Conservation (phyloP, 257 asterid species). For the Ilex asprella region DNA sequence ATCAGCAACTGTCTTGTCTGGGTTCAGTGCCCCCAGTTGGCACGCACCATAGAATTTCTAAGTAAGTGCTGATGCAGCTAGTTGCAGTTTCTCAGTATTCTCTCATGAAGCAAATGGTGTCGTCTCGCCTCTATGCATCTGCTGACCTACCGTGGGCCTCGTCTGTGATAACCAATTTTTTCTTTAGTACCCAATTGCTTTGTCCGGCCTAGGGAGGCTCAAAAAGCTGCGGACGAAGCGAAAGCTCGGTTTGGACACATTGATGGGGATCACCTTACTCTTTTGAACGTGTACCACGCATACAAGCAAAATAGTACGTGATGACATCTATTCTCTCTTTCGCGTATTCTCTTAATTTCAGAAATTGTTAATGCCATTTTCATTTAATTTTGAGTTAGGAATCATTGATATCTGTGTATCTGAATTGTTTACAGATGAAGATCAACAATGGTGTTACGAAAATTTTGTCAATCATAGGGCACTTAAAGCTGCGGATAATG, state of each 20-base stretch:
- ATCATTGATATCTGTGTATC: slow-evolving; percentile 10
- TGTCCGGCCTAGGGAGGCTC: slow-evolving; percentile 99
- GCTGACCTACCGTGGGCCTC: slow-evolving; percentile 99
- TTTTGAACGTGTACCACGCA: slow-evolving; percentile 89
- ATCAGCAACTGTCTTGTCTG: slow-evolving; percentile 90
- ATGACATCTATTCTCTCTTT: not conserved
- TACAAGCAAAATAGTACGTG: slow-evolving; percentile 88
- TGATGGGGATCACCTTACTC: slow-evolving; percentile 92
- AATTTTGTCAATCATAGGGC: slow-evolving; percentile 79
- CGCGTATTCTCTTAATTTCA: not conserved
- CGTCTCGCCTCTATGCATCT: slow-evolving; percentile 98
- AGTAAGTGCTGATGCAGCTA: slow-evolving; percentile 99
- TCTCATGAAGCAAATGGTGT: slow-evolving; percentile 95
- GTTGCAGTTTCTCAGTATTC: slow-evolving; percentile 99
- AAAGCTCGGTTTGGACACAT: slow-evolving; percentile 94
- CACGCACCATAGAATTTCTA: slow-evolving; percentile 82
- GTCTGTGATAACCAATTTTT: slow-evolving; percentile 95
- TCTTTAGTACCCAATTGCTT: slow-evolving; percentile 99
- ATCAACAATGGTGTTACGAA: slow-evolving; percentile 91
- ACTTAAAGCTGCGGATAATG: slow-evolving; percentile 89
- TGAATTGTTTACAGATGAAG: slow-evolving; percentile 56
- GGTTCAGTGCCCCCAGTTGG: slow-evolving; percentile 78
- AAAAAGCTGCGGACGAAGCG: slow-evolving; percentile 99
- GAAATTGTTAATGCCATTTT: not conserved
- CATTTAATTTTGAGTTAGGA: slow-evolving; percentile 5